Evolutionary conservation across 73 alveolate species (phyloP), one percentile per base, ranked within the genome.

Genomic region (Symbiodinium pilosum): DNA sequence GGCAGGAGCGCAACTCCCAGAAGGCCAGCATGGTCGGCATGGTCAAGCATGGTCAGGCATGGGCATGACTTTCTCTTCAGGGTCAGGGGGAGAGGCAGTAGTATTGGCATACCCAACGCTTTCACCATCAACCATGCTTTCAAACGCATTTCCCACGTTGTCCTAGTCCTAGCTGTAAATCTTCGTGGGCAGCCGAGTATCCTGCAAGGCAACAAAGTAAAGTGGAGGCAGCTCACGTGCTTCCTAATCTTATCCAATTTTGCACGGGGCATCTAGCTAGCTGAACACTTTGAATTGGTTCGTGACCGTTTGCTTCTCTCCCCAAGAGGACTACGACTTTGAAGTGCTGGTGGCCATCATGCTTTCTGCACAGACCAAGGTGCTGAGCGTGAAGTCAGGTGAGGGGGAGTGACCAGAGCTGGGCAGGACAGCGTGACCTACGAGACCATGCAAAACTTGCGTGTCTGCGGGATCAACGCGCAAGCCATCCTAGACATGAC

Each of bases 341-440:
- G 99, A 99, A 81, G 99, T 99, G 21, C 89, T 99, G 40, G 99
- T 99, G 26, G 99, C 99, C 20, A 68, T 99, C 85, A 99, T 99
- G 99, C 99, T 99, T n/a, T 96, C 99, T 34, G 92, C 99, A 39
- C 99, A 99, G 94, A 99, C 99, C 43, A 99, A 99, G 99, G 99
- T 34, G 47, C 44, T 18, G 43, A 32, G 64, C 28, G 0, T 2
- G 28, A 34, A 11, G 84, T 21, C 8, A 14, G 40, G 28, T 21
- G 41, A 30, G 84, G 9, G 18, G 32, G 34, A n/a, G 40, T 28
- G 34, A n/a, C 8, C 40, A 16, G 84, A 69, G 18, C 24, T 28
- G 21, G 21, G n/a, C 85, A 87, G 94, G 94, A 87, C 43, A 99
- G 99, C 81, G 99, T 99, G 59, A 99, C 99, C 54, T 99, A 99